Evolutionary conservation across 192 early-diverging fungal species (phyloP).

Genomic region (Dispira parvispora): DNA sequence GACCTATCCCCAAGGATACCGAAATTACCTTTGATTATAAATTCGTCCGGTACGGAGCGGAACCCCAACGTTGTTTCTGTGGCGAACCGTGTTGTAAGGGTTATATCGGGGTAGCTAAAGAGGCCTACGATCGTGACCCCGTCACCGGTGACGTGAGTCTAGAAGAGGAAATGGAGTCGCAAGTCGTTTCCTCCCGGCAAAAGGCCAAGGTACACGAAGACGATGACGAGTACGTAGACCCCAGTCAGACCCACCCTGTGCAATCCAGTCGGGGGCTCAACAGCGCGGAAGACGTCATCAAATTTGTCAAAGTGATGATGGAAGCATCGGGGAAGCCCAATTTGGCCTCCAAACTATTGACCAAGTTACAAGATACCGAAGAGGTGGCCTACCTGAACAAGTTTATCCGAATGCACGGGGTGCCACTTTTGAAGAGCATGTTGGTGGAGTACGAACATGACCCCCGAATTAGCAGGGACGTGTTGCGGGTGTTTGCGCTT

Average conservation of each 20-base stretch:
- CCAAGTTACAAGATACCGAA: constrained; percentile 42
- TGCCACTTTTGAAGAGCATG: constrained; percentile 61
- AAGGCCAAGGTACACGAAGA: constrained; percentile 36
- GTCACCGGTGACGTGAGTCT: constrained; percentile 37
- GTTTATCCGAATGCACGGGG: constrained; percentile 48
- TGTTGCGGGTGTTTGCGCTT: constrained; percentile 45
- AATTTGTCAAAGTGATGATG: constrained; percentile 59
- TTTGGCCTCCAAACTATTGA: constrained; percentile 36
- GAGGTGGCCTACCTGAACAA: constrained; percentile 28
- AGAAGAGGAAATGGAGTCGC: constrained; percentile 35
- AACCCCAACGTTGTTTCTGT: constrained; percentile 87
- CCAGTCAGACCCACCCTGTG: constrained; percentile 21
- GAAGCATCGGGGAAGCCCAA: constrained; percentile 32
- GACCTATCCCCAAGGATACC: constrained; percentile 53
- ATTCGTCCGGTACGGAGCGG: constrained; percentile 70
- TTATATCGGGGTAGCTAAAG: constrained; percentile 73
- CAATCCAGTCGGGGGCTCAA: constrained; percentile 27
- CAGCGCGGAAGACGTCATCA: constrained; percentile 53
- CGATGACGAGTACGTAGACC: constrained; percentile 28
- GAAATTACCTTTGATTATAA: constrained; percentile 99
- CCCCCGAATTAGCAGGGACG: constrained; percentile 38
- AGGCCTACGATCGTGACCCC: constrained; percentile 26
- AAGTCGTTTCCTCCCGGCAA: constrained; percentile 31
- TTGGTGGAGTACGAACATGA: constrained; percentile 44
- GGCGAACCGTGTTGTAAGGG: constrained; percentile 77